Percentiles rank a stretch among this genome's conserved stretches.
phyloP scores from a whole-genome alignment of 768 basidiomycete genomes.

The Phaeolepiota aurea region DNA sequence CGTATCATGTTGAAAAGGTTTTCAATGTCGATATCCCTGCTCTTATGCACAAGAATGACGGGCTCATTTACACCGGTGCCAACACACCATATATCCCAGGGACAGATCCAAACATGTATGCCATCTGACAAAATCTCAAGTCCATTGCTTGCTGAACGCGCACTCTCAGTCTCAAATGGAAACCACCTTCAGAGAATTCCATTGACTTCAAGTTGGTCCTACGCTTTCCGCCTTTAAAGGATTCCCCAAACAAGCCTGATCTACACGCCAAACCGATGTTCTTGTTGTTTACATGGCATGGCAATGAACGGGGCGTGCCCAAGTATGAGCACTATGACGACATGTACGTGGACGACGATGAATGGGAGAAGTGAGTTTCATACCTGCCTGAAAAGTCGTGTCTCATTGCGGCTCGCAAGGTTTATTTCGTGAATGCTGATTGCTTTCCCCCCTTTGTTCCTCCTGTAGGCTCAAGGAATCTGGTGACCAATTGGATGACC shows the following conservation, averaged over 20 bases:
- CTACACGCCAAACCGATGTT: conserved; percentile 82
- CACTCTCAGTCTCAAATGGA: conserved; percentile 84
- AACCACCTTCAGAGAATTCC: conserved; percentile 95
- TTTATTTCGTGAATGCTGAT: conserved; percentile 6
- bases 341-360: conserved; percentile 78
- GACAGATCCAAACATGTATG: conserved; percentile 86
- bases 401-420: conserved; percentile 8
- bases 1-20: conserved; percentile 84
- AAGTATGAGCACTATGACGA: conserved; percentile 80
- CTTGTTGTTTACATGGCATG: conserved; percentile 75
- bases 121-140: conserved; percentile 4
- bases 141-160: conserved; percentile 3
- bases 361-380: conserved; percentile 81
- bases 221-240: conserved; percentile 71
- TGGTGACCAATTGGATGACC: conserved; percentile 86
- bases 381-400: conserved; percentile 8
- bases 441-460: background rate
- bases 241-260: conserved; percentile 58
- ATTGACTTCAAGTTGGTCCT: conserved; percentile 95
- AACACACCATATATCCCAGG: conserved; percentile 75
- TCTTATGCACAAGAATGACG: conserved; percentile 89
- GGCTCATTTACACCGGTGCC: conserved; percentile 92
- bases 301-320: conserved; percentile 45
- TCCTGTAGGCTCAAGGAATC: conserved; percentile 80
- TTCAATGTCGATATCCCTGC: conserved; percentile 77